Conservation (phyloP, 345 rosid genomes). For the Ceriops zippeliana region DNA sequence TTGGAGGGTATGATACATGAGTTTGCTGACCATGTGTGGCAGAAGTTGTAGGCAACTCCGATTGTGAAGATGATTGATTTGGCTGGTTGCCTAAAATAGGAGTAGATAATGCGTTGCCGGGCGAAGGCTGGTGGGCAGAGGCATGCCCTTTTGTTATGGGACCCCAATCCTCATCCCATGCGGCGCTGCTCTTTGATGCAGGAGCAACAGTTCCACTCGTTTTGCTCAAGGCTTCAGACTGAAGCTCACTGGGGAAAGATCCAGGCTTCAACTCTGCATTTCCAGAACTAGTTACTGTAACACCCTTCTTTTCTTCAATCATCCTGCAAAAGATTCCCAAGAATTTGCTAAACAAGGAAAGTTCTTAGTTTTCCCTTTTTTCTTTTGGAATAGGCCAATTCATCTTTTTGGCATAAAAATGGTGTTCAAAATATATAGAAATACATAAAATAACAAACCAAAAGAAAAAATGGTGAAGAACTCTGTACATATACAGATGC, state of each 20-base stretch:
- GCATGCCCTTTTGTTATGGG: conserved; percentile 39
- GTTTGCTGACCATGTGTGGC: conserved; percentile 40
- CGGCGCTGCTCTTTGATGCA: conserved; percentile 40
- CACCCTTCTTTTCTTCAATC: conserved; percentile 88
- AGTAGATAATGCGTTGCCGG: conserved; percentile 18
- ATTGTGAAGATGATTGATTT: conserved; percentile 34
- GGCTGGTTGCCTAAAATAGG: conserved; percentile 30
- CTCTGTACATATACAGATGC: neutral
- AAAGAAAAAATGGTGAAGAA: neutral
- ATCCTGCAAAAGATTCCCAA: conserved; percentile 40
- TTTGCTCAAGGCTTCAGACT: conserved; percentile 45
- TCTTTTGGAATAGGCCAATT: no score
- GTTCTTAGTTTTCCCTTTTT: no score
- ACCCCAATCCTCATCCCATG: conserved; percentile 97
- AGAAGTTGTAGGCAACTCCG: conserved; percentile 36
- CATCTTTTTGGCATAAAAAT: no score
- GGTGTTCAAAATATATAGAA: neutral
- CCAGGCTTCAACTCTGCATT: conserved; percentile 44
- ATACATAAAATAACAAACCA: neutral
- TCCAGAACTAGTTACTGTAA: conserved; percentile 59
- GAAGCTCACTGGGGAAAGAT: conserved; percentile 43
- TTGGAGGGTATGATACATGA: conserved; percentile 57
- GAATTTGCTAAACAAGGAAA: neutral
- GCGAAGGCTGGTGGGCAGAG: conserved; percentile 24
- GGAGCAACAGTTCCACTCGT: conserved; percentile 45